Percentiles rank a stretch among this genome's conserved stretches.
Evolutionary conservation across 305 asterid species (phyloP).

Genomic region (Fraxinus greggii): DNA sequence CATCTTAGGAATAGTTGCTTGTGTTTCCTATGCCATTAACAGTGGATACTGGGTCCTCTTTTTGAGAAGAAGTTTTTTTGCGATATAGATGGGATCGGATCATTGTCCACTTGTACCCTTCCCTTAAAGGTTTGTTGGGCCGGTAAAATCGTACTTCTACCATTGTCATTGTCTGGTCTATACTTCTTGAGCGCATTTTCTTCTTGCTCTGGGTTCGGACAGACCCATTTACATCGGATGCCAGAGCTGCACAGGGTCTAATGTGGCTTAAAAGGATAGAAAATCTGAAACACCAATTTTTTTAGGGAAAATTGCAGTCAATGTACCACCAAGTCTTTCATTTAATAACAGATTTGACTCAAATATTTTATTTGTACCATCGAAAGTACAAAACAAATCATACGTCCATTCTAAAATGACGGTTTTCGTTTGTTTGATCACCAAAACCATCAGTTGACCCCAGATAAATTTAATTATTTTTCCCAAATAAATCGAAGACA

Average conservation of each 20-base stretch:
- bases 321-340: no score
- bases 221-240: constrained; percentile 49
- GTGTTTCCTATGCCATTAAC: constrained; percentile 57
- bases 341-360: no score
- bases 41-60: constrained; percentile 64
- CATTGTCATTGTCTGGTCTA: constrained; percentile 62
- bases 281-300: not conserved
- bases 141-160: constrained; percentile 61
- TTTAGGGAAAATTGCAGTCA: no score
- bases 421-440: no score
- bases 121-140: constrained; percentile 58
- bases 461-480: no score
- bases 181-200: constrained; percentile 58
- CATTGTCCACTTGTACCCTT: constrained; percentile 57
- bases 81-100: constrained; percentile 42
- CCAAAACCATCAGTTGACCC: no score
- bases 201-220: constrained; percentile 61
- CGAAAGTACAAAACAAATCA: no score
- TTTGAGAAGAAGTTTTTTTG: constrained; percentile 53
- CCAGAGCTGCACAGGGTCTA: constrained; percentile 40
- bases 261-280: constrained; percentile 56
- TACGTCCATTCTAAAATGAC: no score
- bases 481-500: no score
- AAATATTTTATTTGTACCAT: no score
- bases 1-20: constrained; percentile 57